These are phyloP conservation scores for Purshia tridentata DNA, from an alignment of 306 rosid genomes.

Conservation along the genomic window DNA sequence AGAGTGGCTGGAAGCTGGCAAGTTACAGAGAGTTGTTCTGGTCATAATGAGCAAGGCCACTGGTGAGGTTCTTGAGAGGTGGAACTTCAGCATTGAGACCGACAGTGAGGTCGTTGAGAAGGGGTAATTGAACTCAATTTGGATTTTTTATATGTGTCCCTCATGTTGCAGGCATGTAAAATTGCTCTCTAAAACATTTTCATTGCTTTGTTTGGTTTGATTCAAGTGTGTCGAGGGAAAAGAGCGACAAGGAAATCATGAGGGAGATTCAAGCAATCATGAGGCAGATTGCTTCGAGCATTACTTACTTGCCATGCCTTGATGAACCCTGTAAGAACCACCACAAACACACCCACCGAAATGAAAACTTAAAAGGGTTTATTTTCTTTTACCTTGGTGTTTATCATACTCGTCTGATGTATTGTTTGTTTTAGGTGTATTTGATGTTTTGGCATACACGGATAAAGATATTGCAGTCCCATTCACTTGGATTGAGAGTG, in stretches of 20 bases:
- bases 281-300: constrained; percentile 99
- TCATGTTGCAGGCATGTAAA: not conserved
- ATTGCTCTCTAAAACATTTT: not conserved
- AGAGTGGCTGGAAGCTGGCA: constrained; percentile 99
- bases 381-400: not conserved
- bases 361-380: not conserved
- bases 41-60: constrained; percentile 78
- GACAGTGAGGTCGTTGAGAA: constrained; percentile 80
- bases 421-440: constrained; percentile 57
- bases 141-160: not conserved
- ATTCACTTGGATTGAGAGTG: constrained; percentile 97
- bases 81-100: constrained; percentile 98
- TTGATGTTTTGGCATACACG: constrained; percentile 96
- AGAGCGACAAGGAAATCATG: constrained; percentile 98
- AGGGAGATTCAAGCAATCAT: constrained; percentile 98
- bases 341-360: not conserved
- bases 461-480: constrained; percentile 94
- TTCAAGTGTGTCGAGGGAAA: constrained; percentile 76
- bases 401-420: not conserved
- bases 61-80: constrained; percentile 88
- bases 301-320: constrained; percentile 95
- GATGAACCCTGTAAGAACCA: constrained; percentile 78
- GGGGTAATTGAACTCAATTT: constrained; percentile 43
- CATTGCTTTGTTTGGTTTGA: constrained; percentile 1
- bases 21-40: constrained; percentile 90